Base-by-base conservation (phyloP, 352 stramenopile genomes). In the Phytophthora capsici region DNA sequence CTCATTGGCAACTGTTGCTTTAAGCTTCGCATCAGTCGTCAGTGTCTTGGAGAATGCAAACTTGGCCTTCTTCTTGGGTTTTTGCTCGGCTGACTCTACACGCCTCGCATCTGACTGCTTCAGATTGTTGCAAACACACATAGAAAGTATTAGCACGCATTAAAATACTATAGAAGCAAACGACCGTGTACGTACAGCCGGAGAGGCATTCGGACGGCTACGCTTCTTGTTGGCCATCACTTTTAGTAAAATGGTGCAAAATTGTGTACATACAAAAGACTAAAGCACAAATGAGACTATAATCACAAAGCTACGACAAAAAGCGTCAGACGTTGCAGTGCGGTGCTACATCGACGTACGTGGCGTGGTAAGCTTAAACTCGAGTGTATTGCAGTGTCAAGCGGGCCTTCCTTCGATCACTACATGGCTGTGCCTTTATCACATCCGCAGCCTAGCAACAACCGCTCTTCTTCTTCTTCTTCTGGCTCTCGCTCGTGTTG, bases 391-490 rank as follows among this genome's bases (percentile, higher is more conserved):
- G 25, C 64, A 65, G 57, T 66, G 68, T 9, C 36, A 56, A 47
- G 19, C n/a, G 51, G 44, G 17, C 38, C 37, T 51, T 34, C 41
- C 34, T 37, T 36, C 54, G 30, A 49, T 64, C 30, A 16, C 32
- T 61, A 47, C 26, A 49, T 57, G 59, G 57, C 48, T 57, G 36
- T 51, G 23, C 55, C 45, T 52, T 53, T 49, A 60, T 38, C 38
- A 34, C 43, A 17, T 52, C 17, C 30, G n/a, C 36, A 46, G 34
- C 54, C 73, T 95, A 96, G 69, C 86, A 96, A 73, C 88, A 96
- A 17, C 67, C 69, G 55, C 78, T 80, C 75, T 92, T 95, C 78
- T 94, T 94, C 60, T 93, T 94, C 74, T 93, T 93, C 66, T 88
- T 90, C 62, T 84, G 72, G 23, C 13, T 66, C 43, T 84, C 78